A percentile compares a stretch with the other conserved stretches of the same genome.
These are phyloP conservation scores for Thalassiosira delicatula DNA, from an alignment of 352 stramenopile species.

Conservation along the genomic window DNA sequence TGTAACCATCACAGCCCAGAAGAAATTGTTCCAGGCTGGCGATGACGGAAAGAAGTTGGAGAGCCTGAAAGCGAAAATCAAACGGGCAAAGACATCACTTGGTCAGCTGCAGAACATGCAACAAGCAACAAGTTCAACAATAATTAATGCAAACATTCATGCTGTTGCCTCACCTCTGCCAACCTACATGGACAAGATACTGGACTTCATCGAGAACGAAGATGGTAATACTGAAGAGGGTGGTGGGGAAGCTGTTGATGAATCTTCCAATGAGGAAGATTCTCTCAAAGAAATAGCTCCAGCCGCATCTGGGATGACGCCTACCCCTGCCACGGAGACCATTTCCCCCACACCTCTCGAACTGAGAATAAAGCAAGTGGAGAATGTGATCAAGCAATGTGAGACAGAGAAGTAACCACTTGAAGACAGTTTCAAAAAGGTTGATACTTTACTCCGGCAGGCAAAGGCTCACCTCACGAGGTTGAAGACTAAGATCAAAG, in stretches of 20 bases:
- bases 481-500: neutral
- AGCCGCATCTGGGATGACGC: neutral
- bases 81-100: neutral
- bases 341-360: neutral
- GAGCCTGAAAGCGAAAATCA: neutral
- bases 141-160: neutral
- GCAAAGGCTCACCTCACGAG: neutral
- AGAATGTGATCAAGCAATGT: neutral
- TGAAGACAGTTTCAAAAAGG: neutral
- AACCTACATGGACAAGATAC: neutral
- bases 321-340: neutral
- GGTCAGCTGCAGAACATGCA: neutral
- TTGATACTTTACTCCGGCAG: neutral
- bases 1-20: neutral
- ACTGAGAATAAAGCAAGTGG: neutral
- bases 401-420: neutral
- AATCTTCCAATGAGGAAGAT: neutral
- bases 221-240: slow-evolving; percentile 4
- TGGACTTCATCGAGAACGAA: neutral
- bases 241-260: neutral
- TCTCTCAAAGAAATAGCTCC: neutral
- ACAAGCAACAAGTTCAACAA: neutral
- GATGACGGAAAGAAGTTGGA: neutral
- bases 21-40: neutral
- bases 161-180: neutral